These are phyloP conservation scores for Fusarium scirpi DNA, from an alignment of 2,329 filamentous ascomycete genomes.

Conservation along the genomic window DNA sequence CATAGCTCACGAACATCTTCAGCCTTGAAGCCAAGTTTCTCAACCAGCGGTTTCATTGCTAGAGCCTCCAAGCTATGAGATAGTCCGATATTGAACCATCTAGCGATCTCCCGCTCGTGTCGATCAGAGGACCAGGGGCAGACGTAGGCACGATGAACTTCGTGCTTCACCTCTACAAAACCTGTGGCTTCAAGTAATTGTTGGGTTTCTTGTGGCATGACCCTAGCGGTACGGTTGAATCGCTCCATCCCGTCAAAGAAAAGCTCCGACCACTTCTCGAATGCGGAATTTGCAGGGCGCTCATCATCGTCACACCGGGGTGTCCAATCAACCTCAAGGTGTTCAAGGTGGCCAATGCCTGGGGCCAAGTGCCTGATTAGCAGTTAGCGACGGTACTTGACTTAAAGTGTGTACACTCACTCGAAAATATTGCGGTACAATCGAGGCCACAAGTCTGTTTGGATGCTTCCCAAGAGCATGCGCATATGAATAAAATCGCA, in stretches of 20 bases:
- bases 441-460: conserved; percentile 73
- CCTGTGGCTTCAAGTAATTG: conserved; percentile 75
- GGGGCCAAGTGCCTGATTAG: conserved; percentile 77
- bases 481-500: conserved; percentile 89
- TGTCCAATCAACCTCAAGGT: conserved; percentile 87
- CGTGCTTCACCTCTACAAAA: conserved; percentile 82
- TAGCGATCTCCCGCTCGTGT: conserved; percentile 75
- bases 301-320: conserved; percentile 78
- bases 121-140: conserved; percentile 78
- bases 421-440: conserved; percentile 78
- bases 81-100: conserved; percentile 87
- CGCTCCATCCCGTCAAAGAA: conserved; percentile 76
- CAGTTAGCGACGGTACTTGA: conserved; percentile 22
- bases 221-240: conserved; percentile 73
- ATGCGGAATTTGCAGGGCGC: conserved; percentile 66
- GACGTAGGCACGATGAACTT: conserved; percentile 75
- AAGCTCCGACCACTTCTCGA: conserved; percentile 77
- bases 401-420: conserved; percentile 57
- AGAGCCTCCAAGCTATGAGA: conserved; percentile 79
- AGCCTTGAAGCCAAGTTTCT: conserved; percentile 57
- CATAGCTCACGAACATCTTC: conserved; percentile 74
- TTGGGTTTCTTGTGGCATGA: conserved; percentile 63
- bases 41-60: conserved; percentile 78
- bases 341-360: conserved; percentile 81
- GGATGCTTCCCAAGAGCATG: conserved; percentile 81